Percentiles rank a stretch among this genome's conserved stretches.
These are phyloP conservation scores for Ceriops tagal DNA, from an alignment of 345 rosid species.

Conservation along the genomic window DNA sequence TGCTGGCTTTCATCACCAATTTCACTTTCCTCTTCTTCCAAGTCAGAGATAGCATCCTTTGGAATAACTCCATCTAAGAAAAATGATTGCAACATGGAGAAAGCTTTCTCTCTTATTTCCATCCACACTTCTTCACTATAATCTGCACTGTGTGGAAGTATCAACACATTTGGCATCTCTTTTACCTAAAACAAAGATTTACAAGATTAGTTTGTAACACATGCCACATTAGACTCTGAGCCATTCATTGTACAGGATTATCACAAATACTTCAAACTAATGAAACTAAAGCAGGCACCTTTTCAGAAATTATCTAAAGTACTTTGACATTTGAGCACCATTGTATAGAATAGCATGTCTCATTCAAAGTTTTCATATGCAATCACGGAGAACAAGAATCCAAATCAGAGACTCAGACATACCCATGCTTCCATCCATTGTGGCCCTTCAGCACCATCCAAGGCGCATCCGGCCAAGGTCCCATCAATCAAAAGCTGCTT, in stretches of 20 bases:
- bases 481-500: conserved; percentile 97
- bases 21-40: conserved; percentile 69
- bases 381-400: conserved; percentile 3
- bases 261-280: not conserved
- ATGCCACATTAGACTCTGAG: not conserved
- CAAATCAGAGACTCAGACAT: conserved; percentile 28
- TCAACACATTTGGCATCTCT: conserved; percentile 98
- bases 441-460: conserved; percentile 99
- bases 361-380: not conserved
- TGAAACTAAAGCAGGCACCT: not conserved
- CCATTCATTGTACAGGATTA: not conserved
- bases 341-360: not conserved
- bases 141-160: conserved; percentile 99
- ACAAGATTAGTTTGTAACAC: not conserved
- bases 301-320: not conserved
- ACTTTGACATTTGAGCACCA: not conserved
- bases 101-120: conserved; percentile 94
- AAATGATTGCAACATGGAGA: conserved; percentile 75
- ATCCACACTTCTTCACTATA: conserved; percentile 99
- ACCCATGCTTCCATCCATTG: conserved; percentile 99
- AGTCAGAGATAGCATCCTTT: conserved; percentile 70
- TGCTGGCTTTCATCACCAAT: conserved; percentile 46
- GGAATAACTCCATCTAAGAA: conserved; percentile 79
- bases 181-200: conserved; percentile 53
- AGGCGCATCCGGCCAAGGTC: conserved; percentile 91